These are phyloP conservation scores for Aspergillus hancockii DNA, from an alignment of 495 filamentous ascomycete genomes.

Conservation along the genomic window DNA sequence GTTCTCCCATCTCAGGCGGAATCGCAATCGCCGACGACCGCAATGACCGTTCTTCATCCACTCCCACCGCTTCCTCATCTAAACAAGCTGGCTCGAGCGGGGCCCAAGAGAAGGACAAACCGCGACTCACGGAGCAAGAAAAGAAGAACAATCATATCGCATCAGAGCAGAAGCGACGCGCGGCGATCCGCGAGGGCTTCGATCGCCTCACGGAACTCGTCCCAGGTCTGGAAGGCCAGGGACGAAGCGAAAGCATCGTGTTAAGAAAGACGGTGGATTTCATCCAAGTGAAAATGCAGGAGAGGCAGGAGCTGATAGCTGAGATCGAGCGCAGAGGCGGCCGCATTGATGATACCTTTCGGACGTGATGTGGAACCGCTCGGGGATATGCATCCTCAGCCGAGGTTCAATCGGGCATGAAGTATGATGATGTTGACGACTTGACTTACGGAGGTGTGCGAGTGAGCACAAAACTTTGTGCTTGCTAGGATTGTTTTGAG, in stretches of 20 bases:
- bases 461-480: not conserved
- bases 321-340: constrained; percentile 63
- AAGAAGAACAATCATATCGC: constrained; percentile 92
- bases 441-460: constrained; percentile 2
- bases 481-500: not conserved
- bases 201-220: constrained; percentile 81
- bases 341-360: constrained; percentile 50
- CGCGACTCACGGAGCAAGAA: constrained; percentile 80
- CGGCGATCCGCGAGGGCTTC: constrained; percentile 84
- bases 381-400: constrained; percentile 7
- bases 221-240: constrained; percentile 80
- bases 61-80: constrained; percentile 62
- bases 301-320: constrained; percentile 61
- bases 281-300: constrained; percentile 63
- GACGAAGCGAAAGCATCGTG: constrained; percentile 81
- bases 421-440: constrained; percentile 13
- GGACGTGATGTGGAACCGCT: constrained; percentile 27
- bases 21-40: constrained; percentile 33
- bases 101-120: constrained; percentile 61
- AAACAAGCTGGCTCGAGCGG: constrained; percentile 45
- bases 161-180: constrained; percentile 86
- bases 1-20: constrained; percentile 21
- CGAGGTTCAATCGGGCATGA: constrained; percentile 17
- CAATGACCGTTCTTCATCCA: constrained; percentile 44
- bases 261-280: constrained; percentile 74